Base-by-base conservation (phyloP, 176 grass and related monocot species). In the Raddia guianensis region DNA sequence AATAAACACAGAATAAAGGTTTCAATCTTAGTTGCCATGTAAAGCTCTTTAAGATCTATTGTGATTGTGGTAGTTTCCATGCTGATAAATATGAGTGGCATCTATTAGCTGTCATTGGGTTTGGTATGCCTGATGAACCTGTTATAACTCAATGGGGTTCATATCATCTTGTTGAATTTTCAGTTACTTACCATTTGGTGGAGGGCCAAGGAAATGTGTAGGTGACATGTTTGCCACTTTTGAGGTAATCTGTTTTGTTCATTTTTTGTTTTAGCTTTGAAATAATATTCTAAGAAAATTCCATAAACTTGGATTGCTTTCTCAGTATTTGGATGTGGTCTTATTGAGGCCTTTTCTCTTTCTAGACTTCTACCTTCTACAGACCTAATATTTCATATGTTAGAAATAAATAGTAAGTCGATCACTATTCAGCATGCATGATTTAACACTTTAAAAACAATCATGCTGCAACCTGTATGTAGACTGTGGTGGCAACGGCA, bases 171-270 rank as follows among this genome's bases (percentile, higher is more conserved):
- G 46, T 82, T 87, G 48, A 77, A 88, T 93, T 85, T 89, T 90
- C 92, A 98, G 96, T 85, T 98, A 98, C 79, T 90, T 98, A 79
- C 92, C 92, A 70, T 98, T 98, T 95, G 96, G 96, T 59, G 96
- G 92, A 2, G 96, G 96, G 8, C 96, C 92, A 87, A 86, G 96
- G 79, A 98, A 98, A 87, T 98, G 96, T 80, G 84, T 98, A 49
- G 96, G 96, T 18, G 96, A 95, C 79, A 98, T 98, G 90, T 98
- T 98, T 89, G 96, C 96, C 58, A 98, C 90, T 74, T 98, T 98
- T 78, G 96, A 98, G 90, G 96, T 98, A 95, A 87, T 80, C 58
- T 6, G 46, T 61, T 70, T 74, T 70, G 7, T 27, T 27, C 27
- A 32, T 45, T 63, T 8, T 77, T 55, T 7, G 3, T 40, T 40